A percentile compares a stretch with the other conserved stretches of the same genome.
Conservation (phyloP, 73 alveolate genomes). For the Effrenium voratum region DNA sequence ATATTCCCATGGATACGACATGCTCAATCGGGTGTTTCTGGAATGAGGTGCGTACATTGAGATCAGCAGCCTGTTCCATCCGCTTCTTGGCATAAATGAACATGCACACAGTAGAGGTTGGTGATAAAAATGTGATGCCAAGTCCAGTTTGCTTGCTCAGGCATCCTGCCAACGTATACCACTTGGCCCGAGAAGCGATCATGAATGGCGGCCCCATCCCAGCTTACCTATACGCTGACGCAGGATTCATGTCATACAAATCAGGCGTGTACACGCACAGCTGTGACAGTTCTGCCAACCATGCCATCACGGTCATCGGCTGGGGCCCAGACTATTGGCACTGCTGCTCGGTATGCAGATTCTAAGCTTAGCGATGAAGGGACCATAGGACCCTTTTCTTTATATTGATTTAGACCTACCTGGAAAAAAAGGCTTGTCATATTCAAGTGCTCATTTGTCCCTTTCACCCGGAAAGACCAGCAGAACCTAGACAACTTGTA, state of each 20-base stretch:
- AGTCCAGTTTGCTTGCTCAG: background rate
- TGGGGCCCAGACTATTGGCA: conserved; percentile 69
- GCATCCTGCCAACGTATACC: conserved; percentile 39
- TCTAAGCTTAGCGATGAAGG: too few species aligned
- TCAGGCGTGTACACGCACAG: conserved; percentile 69
- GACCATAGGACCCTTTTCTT: too few species aligned
- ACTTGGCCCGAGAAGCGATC: conserved; percentile 71
- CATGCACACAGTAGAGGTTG: background rate
- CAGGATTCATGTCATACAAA: conserved; percentile 27
- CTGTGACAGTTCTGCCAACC: conserved; percentile 33
- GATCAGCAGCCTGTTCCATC: conserved; percentile 21
- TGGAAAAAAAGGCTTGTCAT: too few species aligned
- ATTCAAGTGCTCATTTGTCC: too few species aligned
- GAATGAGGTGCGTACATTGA: too few species aligned
- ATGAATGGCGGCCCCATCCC: conserved; percentile 70
- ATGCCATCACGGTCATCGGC: conserved; percentile 65
- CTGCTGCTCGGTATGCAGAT: too few species aligned
- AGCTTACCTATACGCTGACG: conserved; percentile 28
- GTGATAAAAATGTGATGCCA: background rate
- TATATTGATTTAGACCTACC: too few species aligned
- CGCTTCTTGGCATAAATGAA: background rate
- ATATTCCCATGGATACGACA: too few species aligned
- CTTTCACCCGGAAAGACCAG: too few species aligned
- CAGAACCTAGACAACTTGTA: too few species aligned
- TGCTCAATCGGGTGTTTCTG: too few species aligned